Evolutionary conservation across 2,329 filamentous ascomycete species (phyloP).

Genomic region (Fusarium anthophilum): DNA sequence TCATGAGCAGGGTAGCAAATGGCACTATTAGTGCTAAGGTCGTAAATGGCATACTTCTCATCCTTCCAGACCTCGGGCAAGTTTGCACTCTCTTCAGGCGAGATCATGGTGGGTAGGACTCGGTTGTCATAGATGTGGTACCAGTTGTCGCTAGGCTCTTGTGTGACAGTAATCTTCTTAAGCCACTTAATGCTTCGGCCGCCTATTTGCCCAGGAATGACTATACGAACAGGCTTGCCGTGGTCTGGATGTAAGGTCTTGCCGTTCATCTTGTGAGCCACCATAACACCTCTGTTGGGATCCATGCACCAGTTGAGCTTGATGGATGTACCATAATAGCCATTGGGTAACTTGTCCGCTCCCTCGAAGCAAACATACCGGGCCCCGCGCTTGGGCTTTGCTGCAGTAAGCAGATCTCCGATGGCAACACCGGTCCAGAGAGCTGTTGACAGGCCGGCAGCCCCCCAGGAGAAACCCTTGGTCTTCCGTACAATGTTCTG

Average conservation of each 20-base stretch:
- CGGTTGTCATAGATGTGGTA: constrained; percentile 96
- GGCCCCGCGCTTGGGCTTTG: constrained; percentile 74
- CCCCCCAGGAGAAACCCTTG: constrained; percentile 94
- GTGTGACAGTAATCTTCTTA: constrained; percentile 80
- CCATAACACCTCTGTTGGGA: constrained; percentile 81
- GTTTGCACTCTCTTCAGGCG: constrained; percentile 80
- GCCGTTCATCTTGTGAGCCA: constrained; percentile 92
- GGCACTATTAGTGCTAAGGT: constrained; percentile 87
- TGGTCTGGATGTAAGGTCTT: constrained; percentile 83
- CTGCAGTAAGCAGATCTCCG: constrained; percentile 73
- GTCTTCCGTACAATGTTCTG: constrained; percentile 91
- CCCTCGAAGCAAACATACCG: constrained; percentile 92
- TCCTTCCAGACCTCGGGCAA: constrained; percentile 84
- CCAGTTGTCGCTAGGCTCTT: constrained; percentile 87
- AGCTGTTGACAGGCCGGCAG: constrained; percentile 86
- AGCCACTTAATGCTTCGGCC: constrained; percentile 95
- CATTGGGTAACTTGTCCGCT: constrained; percentile 87
- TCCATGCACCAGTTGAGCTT: constrained; percentile 92
- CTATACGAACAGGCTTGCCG: constrained; percentile 81
- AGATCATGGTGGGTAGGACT: constrained; percentile 86
- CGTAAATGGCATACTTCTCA: constrained; percentile 92
- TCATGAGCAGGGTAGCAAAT: constrained; percentile 83
- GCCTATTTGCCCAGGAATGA: constrained; percentile 92
- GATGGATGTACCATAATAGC: constrained; percentile 86
- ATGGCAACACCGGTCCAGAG: constrained; percentile 87